Evolutionary conservation across 2,329 filamentous ascomycete species (phyloP).

Genomic region (Acephala macrosclerotiorum): DNA sequence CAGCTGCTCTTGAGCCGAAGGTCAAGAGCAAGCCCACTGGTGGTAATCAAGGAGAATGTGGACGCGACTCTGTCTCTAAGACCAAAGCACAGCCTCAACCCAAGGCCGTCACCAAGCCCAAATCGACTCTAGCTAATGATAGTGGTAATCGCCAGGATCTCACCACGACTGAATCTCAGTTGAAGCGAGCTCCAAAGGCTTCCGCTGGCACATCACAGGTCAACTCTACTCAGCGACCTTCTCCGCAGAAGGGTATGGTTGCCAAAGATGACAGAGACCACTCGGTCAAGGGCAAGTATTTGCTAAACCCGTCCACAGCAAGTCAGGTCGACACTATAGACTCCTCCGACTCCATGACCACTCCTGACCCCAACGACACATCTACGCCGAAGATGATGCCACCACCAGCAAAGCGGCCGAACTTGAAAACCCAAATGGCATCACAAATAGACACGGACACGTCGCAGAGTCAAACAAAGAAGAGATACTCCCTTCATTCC

Average conservation of each 20-base stretch:
- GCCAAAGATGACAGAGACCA: background rate
- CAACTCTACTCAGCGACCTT: background rate
- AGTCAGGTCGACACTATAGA: background rate
- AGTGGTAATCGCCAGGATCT: background rate
- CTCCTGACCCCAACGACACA: slow-evolving; percentile 18
- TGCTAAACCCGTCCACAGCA: background rate
- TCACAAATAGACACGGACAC: background rate
- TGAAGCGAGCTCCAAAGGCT: background rate
- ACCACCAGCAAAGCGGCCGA: background rate
- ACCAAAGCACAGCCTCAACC: background rate
- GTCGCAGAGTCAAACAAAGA: background rate
- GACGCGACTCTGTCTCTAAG: background rate
- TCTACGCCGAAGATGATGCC: slow-evolving; percentile 15
- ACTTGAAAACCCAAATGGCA: background rate
- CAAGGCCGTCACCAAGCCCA: background rate
- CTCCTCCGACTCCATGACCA: slow-evolving; percentile 1
- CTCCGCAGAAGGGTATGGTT: background rate
- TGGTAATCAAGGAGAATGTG: background rate
- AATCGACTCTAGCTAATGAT: background rate
- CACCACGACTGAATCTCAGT: background rate
- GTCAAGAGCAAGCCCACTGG: background rate
- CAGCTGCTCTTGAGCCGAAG: background rate
- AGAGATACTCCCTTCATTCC: slow-evolving; percentile 11
- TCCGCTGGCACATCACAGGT: background rate
- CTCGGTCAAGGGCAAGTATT: background rate